Base-by-base conservation (phyloP, 352 stramenopile species). In the Globisporangium perplexum region DNA sequence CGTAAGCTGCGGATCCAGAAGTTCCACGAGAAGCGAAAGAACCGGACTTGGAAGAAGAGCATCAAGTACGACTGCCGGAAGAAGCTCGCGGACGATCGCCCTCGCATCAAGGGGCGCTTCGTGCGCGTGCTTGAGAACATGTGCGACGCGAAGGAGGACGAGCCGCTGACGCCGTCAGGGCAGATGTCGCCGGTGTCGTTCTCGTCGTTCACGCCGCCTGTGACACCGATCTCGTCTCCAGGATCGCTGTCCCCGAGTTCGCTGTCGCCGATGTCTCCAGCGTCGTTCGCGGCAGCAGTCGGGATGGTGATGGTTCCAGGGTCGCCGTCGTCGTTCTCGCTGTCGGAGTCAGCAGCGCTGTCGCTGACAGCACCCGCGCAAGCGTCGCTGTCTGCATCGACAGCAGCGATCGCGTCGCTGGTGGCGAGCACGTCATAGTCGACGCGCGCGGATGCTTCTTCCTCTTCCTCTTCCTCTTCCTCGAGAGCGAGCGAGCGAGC, bases 61-160 rank as follows among this genome's bases (percentile, higher is more conserved):
- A 99, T 98, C 77, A 98, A 99, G 75, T 99, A 99, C 71, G 95
- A 98, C 71, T 99, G 96, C 69, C 78, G 96, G 43, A 98, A 99
- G 72, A 98, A 98, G 70, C 74, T 99, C 26, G 96, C 96, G 10
- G 95, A 99, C 54, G 95, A 96, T 51, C 85, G 96, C 45, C 96
- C 96, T 50, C 88, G 96, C 35, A 89, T 94, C 65, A 79, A 98
- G 69, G 94, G 94, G 31, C 77, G 94, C 4, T 98, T 98, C 53
- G 94, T 98, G 57, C 82, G 82, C 23, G 79, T 90, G 39, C 55
- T 86, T 3, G 77, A 92, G 53, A 88, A 86, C 30, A 58, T 63
- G 18, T 50, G 45, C 33, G 71, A 83, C 49, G 52, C 60, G 23
- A 87, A 76, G 45, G 67, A 86, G 15, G 66, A 77, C 31, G 64